Conservation (phyloP, 208 protist species). For the Leptomonas seymouri region DNA sequence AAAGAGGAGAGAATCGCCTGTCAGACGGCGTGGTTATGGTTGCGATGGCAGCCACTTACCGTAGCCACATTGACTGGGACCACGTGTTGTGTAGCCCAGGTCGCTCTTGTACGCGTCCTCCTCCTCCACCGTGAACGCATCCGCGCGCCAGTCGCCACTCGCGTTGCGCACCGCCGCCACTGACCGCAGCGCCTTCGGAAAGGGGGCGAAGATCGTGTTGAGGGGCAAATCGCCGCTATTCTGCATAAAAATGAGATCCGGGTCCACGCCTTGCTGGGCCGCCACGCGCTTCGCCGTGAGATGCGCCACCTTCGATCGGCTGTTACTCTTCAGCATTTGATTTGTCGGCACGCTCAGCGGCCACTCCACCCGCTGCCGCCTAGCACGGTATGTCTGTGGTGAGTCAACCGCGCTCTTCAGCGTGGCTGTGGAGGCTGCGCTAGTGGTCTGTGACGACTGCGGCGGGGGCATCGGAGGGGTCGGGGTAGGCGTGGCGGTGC, state of each 20-base stretch:
- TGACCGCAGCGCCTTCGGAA: constrained; percentile 73
- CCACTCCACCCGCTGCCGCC: constrained; percentile 69
- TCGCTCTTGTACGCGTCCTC: constrained; percentile 86
- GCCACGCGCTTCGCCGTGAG: constrained; percentile 73
- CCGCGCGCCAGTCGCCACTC: constrained; percentile 83
- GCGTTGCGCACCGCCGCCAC: constrained; percentile 65
- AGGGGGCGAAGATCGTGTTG: constrained; percentile 71
- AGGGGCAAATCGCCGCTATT: constrained; percentile 79
- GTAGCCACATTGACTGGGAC: constrained; percentile 74
- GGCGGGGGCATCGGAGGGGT: constrained; percentile 4
- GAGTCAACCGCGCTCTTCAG: constrained; percentile 20
- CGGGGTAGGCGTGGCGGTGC: constrained; percentile 39
- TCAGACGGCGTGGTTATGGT: background rate
- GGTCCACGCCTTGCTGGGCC: constrained; percentile 80
- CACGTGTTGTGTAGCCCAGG: constrained; percentile 56
- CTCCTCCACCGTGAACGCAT: constrained; percentile 83
- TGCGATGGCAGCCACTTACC: constrained; percentile 34
- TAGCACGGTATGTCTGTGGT: constrained; percentile 23
- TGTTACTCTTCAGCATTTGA: constrained; percentile 73
- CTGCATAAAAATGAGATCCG: constrained; percentile 85
- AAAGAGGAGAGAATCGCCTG: background rate
- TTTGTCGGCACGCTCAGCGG: constrained; percentile 78
- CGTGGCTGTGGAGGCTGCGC: constrained; percentile 13
- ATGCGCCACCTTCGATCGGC: constrained; percentile 80
- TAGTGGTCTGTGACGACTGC: constrained; percentile 9